Evolutionary conservation across 768 basidiomycete genomes (phyloP).

Genomic region (Austroboletus eburneus): DNA sequence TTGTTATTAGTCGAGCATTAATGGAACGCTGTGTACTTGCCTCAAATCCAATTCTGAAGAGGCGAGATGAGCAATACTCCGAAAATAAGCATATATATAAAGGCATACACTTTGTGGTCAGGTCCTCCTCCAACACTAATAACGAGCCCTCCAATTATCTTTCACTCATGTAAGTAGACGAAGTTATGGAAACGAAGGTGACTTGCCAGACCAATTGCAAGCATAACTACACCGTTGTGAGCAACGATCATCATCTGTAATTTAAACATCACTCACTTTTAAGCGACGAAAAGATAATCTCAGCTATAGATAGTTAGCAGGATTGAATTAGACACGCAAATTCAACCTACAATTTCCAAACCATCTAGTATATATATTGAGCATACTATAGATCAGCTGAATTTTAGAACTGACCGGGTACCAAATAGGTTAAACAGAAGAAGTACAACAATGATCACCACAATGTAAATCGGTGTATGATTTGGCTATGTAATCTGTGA

Average conservation of each 20-base stretch:
- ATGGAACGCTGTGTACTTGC: not conserved
- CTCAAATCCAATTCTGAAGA: conserved; percentile 17
- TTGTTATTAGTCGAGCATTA: not conserved
- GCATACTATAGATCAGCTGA: conserved; percentile 22
- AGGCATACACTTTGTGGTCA: conserved; percentile 35
- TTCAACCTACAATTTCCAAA: conserved; percentile 19
- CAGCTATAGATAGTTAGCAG: conserved; percentile 15
- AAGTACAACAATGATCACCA: conserved; percentile 35
- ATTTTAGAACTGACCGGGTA: conserved; percentile 39
- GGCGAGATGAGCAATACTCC: conserved; percentile 5
- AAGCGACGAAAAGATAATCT: conserved; percentile 20
- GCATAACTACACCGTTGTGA: conserved; percentile 25
- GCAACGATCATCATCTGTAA: not conserved
- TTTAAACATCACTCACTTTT: conserved; percentile 14
- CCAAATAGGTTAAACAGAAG: conserved; percentile 45
- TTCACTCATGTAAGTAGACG: not conserved
- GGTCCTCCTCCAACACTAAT: conserved; percentile 61
- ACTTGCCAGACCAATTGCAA: conserved; percentile 34
- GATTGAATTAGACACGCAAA: not conserved
- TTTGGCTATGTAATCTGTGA: conserved; percentile 23
- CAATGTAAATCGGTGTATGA: conserved; percentile 40
- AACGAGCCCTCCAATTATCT: conserved; percentile 42
- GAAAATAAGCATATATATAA: conserved; percentile 31
- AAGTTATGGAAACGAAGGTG: not conserved
- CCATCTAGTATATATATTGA: conserved; percentile 24